Base-by-base conservation (phyloP, 768 basidiomycete genomes). In the Phylloporus sp. region DNA sequence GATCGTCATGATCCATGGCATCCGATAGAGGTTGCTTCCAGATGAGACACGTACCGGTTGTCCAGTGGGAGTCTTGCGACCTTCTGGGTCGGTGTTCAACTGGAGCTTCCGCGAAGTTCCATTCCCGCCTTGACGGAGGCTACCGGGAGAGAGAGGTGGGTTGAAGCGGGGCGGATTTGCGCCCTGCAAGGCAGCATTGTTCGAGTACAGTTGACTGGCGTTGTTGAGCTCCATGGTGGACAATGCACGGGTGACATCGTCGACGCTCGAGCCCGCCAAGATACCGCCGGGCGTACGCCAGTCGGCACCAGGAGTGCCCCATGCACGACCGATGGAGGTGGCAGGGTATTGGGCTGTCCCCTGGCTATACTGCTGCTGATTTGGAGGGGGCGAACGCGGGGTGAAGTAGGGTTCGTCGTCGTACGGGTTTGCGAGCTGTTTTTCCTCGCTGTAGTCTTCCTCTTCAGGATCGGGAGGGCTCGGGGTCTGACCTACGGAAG, bases 201-300 rank as follows among this genome's bases (percentile, higher is more conserved):
- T 49, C 43, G 59, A 56, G 53, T 63, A 65, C 48, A 66, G 44
- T 40, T 60, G 59, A 46, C 53, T 54, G 35, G 52, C 51, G 38
- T 61, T 66, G 47, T 69, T 69, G 24, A 90, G 68, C 55, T 90
- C 87, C 44, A 91, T 71, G 27, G 77, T 68, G 14, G 84, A 81
- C 21, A 90, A 69, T 15, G 85, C 89, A 33, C 81, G 79, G 54
- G 84, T 78, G 14, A 90, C 81, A 44, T 91, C 88, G 53, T 90
- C 89, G 47, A 90, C 77, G 50, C 57, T 71, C 35, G 53, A 42
- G 35, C 54, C 60, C 24, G 65, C 54, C 50, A 64, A 61, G 6
- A 67, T 60, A 35, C 62, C 71, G 34, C 69, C 62, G 6, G 70
- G 64, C 18, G 69, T 53, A 40, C 78, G 77, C 85, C 86, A 86